These are phyloP conservation scores for Podosphaera xanthii DNA, from an alignment of 2,329 filamentous ascomycete species.

Conservation along the genomic window DNA sequence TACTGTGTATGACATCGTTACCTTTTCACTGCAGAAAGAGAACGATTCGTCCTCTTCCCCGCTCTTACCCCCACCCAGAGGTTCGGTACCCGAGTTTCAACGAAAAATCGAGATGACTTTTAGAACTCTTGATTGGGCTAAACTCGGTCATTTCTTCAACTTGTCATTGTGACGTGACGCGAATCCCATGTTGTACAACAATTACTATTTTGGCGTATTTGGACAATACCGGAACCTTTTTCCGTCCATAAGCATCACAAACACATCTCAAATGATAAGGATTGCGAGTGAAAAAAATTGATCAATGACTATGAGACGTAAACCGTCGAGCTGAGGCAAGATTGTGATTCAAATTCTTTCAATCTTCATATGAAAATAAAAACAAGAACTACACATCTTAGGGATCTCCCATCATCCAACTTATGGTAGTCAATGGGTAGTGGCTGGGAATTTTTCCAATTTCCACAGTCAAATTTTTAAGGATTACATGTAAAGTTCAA, in stretches of 20 bases:
- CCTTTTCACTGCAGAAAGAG: not conserved
- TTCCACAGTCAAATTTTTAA: not conserved
- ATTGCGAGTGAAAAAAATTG: not conserved
- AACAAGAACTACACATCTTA: too few relatives aligned
- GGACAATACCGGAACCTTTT: not conserved
- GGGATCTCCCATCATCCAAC: not conserved
- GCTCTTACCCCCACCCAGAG: not conserved
- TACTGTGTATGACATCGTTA: not conserved
- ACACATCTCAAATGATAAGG: not conserved
- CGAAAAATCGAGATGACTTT: not conserved
- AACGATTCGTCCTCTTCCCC: not conserved
- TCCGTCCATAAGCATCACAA: not conserved
- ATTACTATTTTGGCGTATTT: not conserved
- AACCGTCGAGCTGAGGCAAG: too few relatives aligned
- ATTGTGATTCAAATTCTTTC: too few relatives aligned
- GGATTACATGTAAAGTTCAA: not conserved
- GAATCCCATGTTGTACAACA: not conserved
- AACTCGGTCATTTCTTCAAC: not conserved
- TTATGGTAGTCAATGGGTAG: not conserved
- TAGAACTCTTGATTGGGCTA: not conserved
- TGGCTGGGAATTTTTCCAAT: not conserved
- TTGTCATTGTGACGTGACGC: not conserved
- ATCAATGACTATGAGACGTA: not conserved
- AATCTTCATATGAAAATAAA: too few relatives aligned
- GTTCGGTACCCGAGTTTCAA: not conserved